These are phyloP conservation scores for Fusarium sp. DNA, from an alignment of 2,329 filamentous ascomycete species.

Conservation along the genomic window DNA sequence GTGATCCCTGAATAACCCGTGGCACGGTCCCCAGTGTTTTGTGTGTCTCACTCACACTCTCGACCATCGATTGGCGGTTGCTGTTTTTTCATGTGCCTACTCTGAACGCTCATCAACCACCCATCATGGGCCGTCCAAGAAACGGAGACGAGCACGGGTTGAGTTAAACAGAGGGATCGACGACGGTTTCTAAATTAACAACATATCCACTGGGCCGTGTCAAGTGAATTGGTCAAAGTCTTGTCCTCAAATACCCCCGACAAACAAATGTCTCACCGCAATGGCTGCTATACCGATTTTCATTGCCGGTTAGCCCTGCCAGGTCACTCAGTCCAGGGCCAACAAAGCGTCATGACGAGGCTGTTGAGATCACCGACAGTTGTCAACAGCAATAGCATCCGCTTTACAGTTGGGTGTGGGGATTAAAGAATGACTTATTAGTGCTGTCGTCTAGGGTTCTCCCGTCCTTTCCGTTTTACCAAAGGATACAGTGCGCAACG, in stretches of 20 bases:
- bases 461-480: slow-evolving; percentile 5
- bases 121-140: slow-evolving; percentile 22
- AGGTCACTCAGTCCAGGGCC: slow-evolving; percentile 1
- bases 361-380: slow-evolving; percentile 23
- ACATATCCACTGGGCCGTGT: slow-evolving; percentile 12
- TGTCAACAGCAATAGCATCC: slow-evolving; percentile 15
- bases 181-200: slow-evolving; percentile 30
- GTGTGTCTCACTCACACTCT: slow-evolving; percentile 40
- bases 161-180: slow-evolving; percentile 34
- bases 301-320: neutral
- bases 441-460: slow-evolving; percentile 1
- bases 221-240: slow-evolving; percentile 6
- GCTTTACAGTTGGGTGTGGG: slow-evolving; percentile 17
- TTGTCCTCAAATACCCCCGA: neutral
- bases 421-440: slow-evolving; percentile 10
- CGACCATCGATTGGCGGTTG: slow-evolving; percentile 25
- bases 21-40: slow-evolving; percentile 34
- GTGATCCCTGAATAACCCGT: slow-evolving; percentile 35
- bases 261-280: neutral
- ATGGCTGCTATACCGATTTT: neutral
- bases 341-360: slow-evolving; percentile 12
- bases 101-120: slow-evolving; percentile 14
- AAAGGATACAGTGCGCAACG: neutral
- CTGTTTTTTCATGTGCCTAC: slow-evolving; percentile 5
- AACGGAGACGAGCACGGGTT: slow-evolving; percentile 33